phyloP scores from a whole-genome alignment of 768 basidiomycete species.

The Pleurotus pulmonarius region DNA sequence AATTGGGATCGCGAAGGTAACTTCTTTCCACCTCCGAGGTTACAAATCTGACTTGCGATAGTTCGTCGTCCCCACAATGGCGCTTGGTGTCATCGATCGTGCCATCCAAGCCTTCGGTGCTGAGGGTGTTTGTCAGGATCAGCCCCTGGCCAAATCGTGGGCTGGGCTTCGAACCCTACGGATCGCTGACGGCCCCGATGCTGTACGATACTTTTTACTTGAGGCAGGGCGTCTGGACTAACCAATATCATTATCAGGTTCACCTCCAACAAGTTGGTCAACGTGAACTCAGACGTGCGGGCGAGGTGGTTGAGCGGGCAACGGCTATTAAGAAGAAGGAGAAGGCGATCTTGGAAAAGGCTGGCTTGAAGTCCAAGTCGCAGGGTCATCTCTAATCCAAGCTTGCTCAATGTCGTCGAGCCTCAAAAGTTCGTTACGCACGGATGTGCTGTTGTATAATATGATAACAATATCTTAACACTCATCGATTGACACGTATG shows the following conservation, averaged over 20 bases:
- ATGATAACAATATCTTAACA: too few species aligned
- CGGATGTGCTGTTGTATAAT: background rate
- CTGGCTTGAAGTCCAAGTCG: conserved; percentile 42
- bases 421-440: conserved; percentile 1
- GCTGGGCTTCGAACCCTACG: conserved; percentile 84
- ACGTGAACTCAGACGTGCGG: conserved; percentile 79
- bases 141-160: conserved; percentile 73
- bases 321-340: conserved; percentile 60
- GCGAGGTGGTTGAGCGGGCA: conserved; percentile 50
- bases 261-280: conserved; percentile 96
- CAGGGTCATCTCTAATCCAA: background rate
- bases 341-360: conserved; percentile 52
- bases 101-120: conserved; percentile 95
- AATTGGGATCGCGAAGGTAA: conserved; percentile 94
- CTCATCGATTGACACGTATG: too few species aligned
- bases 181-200: conserved; percentile 84
- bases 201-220: conserved; percentile 35
- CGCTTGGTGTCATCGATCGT: conserved; percentile 84
- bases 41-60: conserved; percentile 24
- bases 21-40: background rate
- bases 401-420: background rate
- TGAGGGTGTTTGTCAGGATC: conserved; percentile 93
- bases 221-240: conserved; percentile 2
- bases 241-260: conserved; percentile 42
- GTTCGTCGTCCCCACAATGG: conserved; percentile 95